A percentile compares a stretch with the other conserved stretches of the same genome.
These are phyloP conservation scores for Gossypium arboreum DNA, from an alignment of 345 rosid genomes.

Conservation along the genomic window DNA sequence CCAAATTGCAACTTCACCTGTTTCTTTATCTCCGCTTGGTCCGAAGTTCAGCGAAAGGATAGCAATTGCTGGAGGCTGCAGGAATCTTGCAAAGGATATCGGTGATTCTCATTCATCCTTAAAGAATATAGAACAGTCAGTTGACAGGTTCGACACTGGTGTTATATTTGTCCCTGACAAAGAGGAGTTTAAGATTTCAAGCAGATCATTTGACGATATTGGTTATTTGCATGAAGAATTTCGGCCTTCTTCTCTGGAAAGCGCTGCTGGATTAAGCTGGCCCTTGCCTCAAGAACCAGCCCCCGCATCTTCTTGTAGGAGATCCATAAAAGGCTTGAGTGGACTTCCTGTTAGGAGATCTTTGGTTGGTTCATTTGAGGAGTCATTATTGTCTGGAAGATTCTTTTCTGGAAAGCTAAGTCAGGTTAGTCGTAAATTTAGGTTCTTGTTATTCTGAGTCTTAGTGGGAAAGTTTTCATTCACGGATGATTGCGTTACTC, in stretches of 20 bases:
- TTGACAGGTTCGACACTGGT: slow-evolving; percentile 28
- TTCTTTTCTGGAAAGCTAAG: slow-evolving; percentile 54
- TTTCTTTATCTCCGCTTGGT: slow-evolving; percentile 84
- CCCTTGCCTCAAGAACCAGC: slow-evolving; percentile 39
- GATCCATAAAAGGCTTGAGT: slow-evolving; percentile 60
- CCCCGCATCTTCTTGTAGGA: slow-evolving; percentile 42
- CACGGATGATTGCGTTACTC: not conserved
- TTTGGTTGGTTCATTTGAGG: slow-evolving; percentile 97
- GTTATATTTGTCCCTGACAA: slow-evolving; percentile 28
- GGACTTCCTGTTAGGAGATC: slow-evolving; percentile 77
- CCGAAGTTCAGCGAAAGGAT: slow-evolving; percentile 62
- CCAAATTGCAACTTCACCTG: slow-evolving; percentile 34
- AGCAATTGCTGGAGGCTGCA: slow-evolving; percentile 34
- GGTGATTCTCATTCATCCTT: slow-evolving; percentile 30
- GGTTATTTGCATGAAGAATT: slow-evolving; percentile 47
- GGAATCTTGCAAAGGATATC: slow-evolving; percentile 29
- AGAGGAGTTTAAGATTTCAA: slow-evolving; percentile 35
- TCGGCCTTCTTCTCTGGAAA: slow-evolving; percentile 51
- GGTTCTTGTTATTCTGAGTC: not conserved
- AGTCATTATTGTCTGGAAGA: slow-evolving; percentile 85
- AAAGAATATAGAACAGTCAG: slow-evolving; percentile 37
- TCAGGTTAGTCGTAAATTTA: slow-evolving; percentile 47
- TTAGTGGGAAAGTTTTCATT: not conserved
- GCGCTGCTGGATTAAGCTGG: slow-evolving; percentile 33
- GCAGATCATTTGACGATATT: slow-evolving; percentile 57